phyloP scores from a whole-genome alignment of 179 eudicot genomes.

The Silene coronaria region DNA sequence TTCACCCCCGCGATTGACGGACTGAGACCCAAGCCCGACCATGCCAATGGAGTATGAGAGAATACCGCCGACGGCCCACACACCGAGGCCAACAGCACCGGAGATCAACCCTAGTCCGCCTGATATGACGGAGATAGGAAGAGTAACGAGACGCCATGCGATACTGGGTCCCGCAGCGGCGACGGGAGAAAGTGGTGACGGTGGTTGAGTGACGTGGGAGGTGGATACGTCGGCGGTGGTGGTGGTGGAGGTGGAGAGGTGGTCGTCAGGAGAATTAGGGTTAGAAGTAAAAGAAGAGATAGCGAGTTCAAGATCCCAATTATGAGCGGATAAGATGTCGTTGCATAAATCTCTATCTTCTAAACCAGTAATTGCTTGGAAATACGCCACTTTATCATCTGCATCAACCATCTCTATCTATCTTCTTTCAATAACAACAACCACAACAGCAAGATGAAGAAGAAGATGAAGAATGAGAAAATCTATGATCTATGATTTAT shows the following conservation, averaged over 20 bases:
- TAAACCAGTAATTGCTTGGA: slow-evolving; percentile 84
- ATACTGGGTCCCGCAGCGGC: slow-evolving; percentile 39
- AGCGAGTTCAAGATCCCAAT: slow-evolving; percentile 83
- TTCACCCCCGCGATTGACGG: slow-evolving; percentile 28
- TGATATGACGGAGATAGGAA: slow-evolving; percentile 62
- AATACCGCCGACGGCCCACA: slow-evolving; percentile 78
- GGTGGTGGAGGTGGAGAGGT: slow-evolving; percentile 11
- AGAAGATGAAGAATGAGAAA: neutral
- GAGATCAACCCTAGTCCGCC: slow-evolving; percentile 64
- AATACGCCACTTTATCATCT: slow-evolving; percentile 58
- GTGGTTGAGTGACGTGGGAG: slow-evolving; percentile 4
- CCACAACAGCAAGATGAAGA: too few species aligned
- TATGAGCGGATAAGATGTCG: slow-evolving; percentile 77
- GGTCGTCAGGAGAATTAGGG: slow-evolving; percentile 14
- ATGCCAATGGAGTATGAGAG: slow-evolving; percentile 57
- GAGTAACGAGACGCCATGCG: slow-evolving; percentile 61
- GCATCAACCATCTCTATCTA: slow-evolving; percentile 31
- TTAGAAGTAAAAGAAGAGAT: slow-evolving; percentile 51
- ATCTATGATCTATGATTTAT: too few species aligned
- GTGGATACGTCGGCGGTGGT: neutral
- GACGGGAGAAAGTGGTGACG: slow-evolving; percentile 22
- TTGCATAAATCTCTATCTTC: slow-evolving; percentile 72
- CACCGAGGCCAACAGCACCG: slow-evolving; percentile 68
- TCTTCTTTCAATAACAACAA: too few species aligned
- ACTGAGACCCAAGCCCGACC: slow-evolving; percentile 36